phyloP scores from a whole-genome alignment of 768 basidiomycete species.

The Macrolepiota fuliginosa region DNA sequence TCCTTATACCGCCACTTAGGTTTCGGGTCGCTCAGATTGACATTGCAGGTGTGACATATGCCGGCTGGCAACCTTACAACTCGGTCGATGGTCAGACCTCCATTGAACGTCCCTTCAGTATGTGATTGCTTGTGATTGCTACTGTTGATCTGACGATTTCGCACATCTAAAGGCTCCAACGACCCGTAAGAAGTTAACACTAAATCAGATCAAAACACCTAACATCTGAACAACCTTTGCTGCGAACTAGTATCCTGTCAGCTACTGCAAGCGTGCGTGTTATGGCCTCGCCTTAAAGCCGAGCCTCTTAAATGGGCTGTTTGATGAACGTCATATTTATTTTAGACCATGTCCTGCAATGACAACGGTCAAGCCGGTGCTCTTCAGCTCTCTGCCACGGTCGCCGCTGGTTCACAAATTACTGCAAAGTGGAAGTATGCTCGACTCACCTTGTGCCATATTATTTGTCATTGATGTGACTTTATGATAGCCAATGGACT shows the following conservation, averaged over 20 bases:
- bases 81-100: slow-evolving; percentile 27
- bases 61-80: slow-evolving; percentile 35
- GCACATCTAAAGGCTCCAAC: slow-evolving; percentile 22
- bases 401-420: slow-evolving; percentile 29
- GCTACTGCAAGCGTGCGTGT: slow-evolving; percentile 19
- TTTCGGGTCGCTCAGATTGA: background rate
- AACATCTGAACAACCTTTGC: background rate
- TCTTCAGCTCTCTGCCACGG: slow-evolving; percentile 29
- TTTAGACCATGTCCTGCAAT: slow-evolving; percentile 31
- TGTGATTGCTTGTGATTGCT: background rate
- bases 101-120: slow-evolving; percentile 26
- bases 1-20: background rate
- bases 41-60: slow-evolving; percentile 25
- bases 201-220: background rate
- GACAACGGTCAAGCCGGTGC: slow-evolving; percentile 29
- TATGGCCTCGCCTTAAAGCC: background rate
- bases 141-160: background rate
- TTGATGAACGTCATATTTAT: background rate
- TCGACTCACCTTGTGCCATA: background rate
- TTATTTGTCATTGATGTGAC: background rate
- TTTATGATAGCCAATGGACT: slow-evolving; percentile 29
- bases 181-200: slow-evolving; percentile 26
- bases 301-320: background rate
- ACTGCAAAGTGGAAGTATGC: slow-evolving; percentile 31
- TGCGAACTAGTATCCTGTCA: slow-evolving; percentile 21